These are phyloP conservation scores for Salix exigua DNA, from an alignment of 345 rosid species.

Conservation along the genomic window DNA sequence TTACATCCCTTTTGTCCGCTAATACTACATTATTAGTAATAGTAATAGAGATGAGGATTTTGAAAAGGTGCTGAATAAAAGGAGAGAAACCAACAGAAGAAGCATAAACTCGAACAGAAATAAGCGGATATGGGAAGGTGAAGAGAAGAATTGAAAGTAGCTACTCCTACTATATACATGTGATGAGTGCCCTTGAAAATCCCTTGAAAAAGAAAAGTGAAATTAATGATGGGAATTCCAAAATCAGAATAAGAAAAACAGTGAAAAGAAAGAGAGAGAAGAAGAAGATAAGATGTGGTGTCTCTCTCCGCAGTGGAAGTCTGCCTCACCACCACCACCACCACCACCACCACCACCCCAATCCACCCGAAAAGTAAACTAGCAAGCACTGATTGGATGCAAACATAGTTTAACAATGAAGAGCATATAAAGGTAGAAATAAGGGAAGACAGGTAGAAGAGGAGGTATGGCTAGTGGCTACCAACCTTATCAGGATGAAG, in stretches of 20 bases:
- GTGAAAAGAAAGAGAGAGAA: background rate
- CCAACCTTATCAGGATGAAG: slow-evolving; percentile 98
- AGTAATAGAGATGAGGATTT: background rate
- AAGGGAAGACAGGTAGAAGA: background rate
- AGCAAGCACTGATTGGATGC: background rate
- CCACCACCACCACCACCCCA: background rate
- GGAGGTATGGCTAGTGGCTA: slow-evolving; percentile 8
- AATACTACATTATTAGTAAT: background rate
- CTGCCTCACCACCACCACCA: background rate
- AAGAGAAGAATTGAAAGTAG: too few species aligned
- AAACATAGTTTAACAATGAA: background rate
- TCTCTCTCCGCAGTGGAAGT: background rate
- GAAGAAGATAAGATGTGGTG: background rate
- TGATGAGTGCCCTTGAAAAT: background rate
- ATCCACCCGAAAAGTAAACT: background rate
- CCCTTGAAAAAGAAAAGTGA: background rate
- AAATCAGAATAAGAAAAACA: background rate
- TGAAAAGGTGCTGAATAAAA: background rate
- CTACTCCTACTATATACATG: too few species aligned
- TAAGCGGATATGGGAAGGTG: background rate
- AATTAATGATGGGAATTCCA: background rate
- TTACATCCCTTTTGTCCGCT: background rate
- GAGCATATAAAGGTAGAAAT: background rate
- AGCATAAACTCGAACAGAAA: background rate
- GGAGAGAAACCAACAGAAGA: background rate